phyloP scores from a whole-genome alignment of 2,329 filamentous ascomycete species.

The Geosmithia flava region DNA sequence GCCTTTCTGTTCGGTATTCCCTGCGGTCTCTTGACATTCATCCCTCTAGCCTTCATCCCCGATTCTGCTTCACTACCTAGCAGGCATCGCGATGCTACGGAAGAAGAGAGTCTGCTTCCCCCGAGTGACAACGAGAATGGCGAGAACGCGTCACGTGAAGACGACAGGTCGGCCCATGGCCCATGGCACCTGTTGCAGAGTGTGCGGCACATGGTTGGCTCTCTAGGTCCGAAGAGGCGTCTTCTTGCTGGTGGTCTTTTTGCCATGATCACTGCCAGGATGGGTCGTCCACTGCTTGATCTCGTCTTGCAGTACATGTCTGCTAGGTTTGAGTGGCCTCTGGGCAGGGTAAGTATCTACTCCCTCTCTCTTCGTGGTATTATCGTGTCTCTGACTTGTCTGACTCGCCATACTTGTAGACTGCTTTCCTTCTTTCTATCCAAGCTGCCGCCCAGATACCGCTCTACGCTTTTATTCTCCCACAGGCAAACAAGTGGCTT shows the following conservation, averaged over 20 bases:
- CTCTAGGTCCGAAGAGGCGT: not conserved
- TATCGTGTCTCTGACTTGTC: not conserved
- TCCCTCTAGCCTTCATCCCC: no score
- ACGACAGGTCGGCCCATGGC: no score
- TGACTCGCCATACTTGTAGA: not conserved
- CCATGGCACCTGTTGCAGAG: no score
- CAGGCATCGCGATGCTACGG: no score
- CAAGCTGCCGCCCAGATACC: not conserved
- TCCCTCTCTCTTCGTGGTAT: not conserved
- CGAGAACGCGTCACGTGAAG: no score
- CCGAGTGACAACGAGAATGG: no score
- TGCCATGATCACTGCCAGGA: constrained; percentile 14
- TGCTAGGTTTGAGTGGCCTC: not conserved
- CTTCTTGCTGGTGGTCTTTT: constrained; percentile 20
- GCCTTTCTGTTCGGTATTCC: not conserved
- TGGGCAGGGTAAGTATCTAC: not conserved
- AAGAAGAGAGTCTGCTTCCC: no score
- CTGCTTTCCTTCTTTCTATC: not conserved
- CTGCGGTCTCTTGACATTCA: no score
- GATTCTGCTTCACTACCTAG: no score
- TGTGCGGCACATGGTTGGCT: not conserved
- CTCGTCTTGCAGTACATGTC: not conserved
- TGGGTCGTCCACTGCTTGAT: not conserved
- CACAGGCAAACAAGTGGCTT: not conserved
- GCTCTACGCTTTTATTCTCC: not conserved